Percentiles rank a stretch among this genome's conserved stretches.
These are phyloP conservation scores for Phylloporus sp. DNA, from an alignment of 1,284 basidiomycete genomes.

Conservation along the genomic window DNA sequence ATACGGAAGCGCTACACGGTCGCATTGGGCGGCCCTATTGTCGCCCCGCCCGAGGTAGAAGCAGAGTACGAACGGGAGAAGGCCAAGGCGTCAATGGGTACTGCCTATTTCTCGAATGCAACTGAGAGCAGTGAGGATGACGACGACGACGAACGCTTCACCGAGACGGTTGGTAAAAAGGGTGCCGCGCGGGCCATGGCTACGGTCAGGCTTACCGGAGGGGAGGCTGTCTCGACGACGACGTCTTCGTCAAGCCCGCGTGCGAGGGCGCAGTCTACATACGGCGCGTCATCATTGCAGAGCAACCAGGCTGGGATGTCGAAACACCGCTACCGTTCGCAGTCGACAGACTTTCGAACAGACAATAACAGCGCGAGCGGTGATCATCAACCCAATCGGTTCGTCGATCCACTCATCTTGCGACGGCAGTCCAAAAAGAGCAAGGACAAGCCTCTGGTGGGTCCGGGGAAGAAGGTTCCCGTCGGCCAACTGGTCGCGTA, in stretches of 20 bases:
- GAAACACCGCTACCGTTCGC: conserved; percentile 31
- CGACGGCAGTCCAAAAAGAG: conserved; percentile 60
- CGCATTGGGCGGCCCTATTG: conserved; percentile 72
- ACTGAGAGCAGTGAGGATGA: conserved; percentile 40
- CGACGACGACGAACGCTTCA: conserved; percentile 39
- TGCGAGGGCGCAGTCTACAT: conserved; percentile 56
- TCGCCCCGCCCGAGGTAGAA: conserved; percentile 47
- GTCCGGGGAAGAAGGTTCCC: conserved; percentile 59
- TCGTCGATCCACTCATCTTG: conserved; percentile 74
- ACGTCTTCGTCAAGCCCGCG: conserved; percentile 31
- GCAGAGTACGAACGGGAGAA: conserved; percentile 36
- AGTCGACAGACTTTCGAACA: conserved; percentile 34
- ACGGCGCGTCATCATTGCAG: conserved; percentile 39
- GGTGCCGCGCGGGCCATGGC: conserved; percentile 31
- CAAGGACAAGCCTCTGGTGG: conserved; percentile 40
- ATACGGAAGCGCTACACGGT: conserved; percentile 78
- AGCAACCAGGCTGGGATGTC: conserved; percentile 28
- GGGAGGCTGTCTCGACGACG: conserved; percentile 9
- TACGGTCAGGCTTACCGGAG: conserved; percentile 38
- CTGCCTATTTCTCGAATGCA: conserved; percentile 49
- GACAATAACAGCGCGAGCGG: conserved; percentile 10
- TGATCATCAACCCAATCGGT: conserved; percentile 37
- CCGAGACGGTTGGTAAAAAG: conserved; percentile 67
- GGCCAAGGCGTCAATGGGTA: conserved; percentile 35
- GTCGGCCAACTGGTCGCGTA: conserved; percentile 80